A percentile compares a stretch with the other conserved stretches of the same genome.
phyloP scores from a whole-genome alignment of 2,329 filamentous ascomycete species.

The Dactylellina drechsleri region DNA sequence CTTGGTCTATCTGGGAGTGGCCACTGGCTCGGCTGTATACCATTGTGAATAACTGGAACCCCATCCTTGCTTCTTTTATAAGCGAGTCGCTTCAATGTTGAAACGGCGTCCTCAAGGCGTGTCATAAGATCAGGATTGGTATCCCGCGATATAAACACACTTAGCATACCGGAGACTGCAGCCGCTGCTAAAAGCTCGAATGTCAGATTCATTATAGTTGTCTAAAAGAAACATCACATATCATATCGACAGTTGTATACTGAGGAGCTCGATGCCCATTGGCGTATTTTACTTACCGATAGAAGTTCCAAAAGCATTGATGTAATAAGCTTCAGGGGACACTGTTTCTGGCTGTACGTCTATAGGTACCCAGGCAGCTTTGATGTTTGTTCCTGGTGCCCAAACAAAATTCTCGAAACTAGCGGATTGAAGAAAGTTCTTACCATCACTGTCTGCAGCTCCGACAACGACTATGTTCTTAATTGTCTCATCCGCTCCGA shows the following conservation, averaged over 20 bases:
- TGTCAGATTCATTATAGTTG: too few species aligned
- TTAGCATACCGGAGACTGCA: constrained; percentile 16
- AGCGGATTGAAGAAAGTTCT: not conserved
- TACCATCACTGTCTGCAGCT: too few species aligned
- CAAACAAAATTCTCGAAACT: constrained; percentile 3
- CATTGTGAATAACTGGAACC: constrained; percentile 13
- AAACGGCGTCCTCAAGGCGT: not conserved
- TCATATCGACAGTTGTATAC: too few species aligned
- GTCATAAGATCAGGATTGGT: not conserved
- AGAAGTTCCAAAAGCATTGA: not conserved
- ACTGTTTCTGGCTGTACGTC: not conserved
- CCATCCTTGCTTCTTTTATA: not conserved
- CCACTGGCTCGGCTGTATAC: not conserved
- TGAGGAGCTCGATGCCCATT: too few species aligned
- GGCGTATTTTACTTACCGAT: not conserved
- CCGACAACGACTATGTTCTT: not conserved
- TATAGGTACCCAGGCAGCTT: not conserved
- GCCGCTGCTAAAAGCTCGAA: not conserved
- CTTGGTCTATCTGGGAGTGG: not conserved
- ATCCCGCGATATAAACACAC: constrained; percentile 10
- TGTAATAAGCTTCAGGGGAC: not conserved
- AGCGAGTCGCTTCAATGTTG: not conserved
- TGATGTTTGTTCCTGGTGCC: not conserved
- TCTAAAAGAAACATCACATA: too few species aligned
- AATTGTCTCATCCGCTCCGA: not conserved